Percentiles rank a stretch among this genome's conserved stretches.
Evolutionary conservation across 164 flowering plant species (phyloP).

Genomic region (Vitis labrusca): DNA sequence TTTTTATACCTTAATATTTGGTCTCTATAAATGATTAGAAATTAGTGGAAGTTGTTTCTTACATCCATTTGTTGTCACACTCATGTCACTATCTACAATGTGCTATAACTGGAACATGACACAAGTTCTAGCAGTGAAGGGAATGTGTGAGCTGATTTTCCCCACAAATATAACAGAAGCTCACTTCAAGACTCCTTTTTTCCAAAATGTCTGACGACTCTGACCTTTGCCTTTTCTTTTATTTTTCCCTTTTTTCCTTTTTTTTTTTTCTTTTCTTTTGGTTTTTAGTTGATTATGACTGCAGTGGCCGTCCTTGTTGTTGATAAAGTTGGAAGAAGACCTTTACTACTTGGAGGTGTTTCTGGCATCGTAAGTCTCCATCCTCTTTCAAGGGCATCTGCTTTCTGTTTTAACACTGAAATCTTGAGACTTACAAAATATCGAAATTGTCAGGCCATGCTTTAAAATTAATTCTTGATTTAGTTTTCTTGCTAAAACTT

Average conservation of each 20-base stretch:
- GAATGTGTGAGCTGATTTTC: too few species aligned
- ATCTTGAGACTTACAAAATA: neutral
- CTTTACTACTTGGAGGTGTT: slow-evolving; percentile 89
- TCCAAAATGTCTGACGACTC: too few species aligned
- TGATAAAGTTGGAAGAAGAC: slow-evolving; percentile 93
- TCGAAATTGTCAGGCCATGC: neutral
- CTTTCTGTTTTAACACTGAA: neutral
- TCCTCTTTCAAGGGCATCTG: neutral
- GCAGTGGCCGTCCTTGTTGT: slow-evolving; percentile 83
- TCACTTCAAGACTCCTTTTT: too few species aligned
- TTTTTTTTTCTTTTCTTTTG: slow-evolving; percentile 6
- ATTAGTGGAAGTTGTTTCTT: too few species aligned
- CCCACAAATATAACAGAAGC: too few species aligned
- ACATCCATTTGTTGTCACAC: too few species aligned
- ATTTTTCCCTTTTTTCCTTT: neutral
- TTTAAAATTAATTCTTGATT: neutral
- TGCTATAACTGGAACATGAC: too few species aligned
- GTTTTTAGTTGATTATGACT: slow-evolving; percentile 71
- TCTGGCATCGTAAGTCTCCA: slow-evolving; percentile 77
- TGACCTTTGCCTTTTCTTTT: neutral
- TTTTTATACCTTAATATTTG: neutral
- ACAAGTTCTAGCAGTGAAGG: too few species aligned
- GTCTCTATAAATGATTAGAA: neutral
- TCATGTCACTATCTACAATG: too few species aligned
- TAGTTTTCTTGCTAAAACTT: neutral